Evolutionary conservation across 352 stramenopile genomes (phyloP), one percentile per base, ranked within the genome.

Genomic region (Globisporangium paddicum): DNA sequence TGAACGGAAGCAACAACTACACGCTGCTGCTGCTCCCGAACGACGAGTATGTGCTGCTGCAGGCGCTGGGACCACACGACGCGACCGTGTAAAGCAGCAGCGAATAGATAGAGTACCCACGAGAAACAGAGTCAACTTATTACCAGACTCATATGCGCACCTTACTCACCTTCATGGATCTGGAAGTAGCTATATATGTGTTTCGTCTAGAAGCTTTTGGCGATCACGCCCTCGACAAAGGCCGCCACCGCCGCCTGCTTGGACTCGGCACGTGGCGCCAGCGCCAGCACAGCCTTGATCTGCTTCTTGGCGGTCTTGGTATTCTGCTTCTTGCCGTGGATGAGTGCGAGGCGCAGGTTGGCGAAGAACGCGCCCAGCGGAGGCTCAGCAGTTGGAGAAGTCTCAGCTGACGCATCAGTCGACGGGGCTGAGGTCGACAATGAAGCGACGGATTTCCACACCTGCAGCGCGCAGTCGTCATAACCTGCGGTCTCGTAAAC

Each of bases 1-100:
- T 79, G 38, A 87, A 86, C 65, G 84, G 84, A 19, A 79, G 63
- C 71, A 94, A 94, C 58, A 79, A 88, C 55, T 92, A 87, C 62
- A 89, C 78, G 9, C 50, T 94, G 18, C 41, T 94, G 13, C 55
- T 91, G 32, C 60, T 94, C 5, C 84, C 84, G 3, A 68, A 87
- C 25, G 71, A 87, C 10, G 74, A 89, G 55, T 94, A 94, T 50
- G 86, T 84, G 38, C 38, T 88, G 42, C 58, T 92, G 16, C 84
- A 94, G 61, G 73, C 77, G 3, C 54, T 92, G 26, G 82, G 82
- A 5, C 71, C 84, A 2, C 82, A 91, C 55, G 84, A 94, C 19
- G 73, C 63, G 18, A 88, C 78, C 18, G 71, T 72, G 32, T 88
- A 41, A 67, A 34, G 9, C 9, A 51, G 23, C 18, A 38, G 34